Evolutionary conservation across 768 basidiomycete genomes (phyloP), one percentile per base, ranked within the genome.

Genomic region (Mrakia blollopis): DNA sequence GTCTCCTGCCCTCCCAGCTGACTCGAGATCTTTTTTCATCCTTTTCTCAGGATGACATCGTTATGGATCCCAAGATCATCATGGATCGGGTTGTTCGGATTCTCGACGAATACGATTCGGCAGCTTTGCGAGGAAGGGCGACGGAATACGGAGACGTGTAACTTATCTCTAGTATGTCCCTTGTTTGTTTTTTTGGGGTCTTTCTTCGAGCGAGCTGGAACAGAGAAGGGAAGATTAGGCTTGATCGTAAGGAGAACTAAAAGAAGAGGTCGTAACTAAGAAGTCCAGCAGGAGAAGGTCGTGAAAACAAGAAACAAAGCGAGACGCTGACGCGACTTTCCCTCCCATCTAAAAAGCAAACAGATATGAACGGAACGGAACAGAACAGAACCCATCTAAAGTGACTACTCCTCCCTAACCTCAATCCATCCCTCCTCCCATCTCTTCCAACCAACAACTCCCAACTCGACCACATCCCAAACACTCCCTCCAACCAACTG

Each of bases 361-460:
- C 44, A 44, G 39, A 14, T 44, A 44, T 1, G 44, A 44, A 44
- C 44, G 6, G 44, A 61, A 11, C 32, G 1, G 10, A 61, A 18
- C 18, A 57, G 54, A 13, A 30, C 60, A 9, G 14, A 28, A n/a
- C 10, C 10, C 6, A 11, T 37, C 62, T 16, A 61, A 9, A 21
- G n/a, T n/a, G n/a, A 37, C 37, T 39, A 65, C 63, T 65, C 63
- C 37, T 68, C 65, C 65, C 65, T 44, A 25, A 68, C 25, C 65
- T 68, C 65, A 18, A 68, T 37, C 65, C 65, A 35, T 11, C 65
- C 65, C 21, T 68, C 39, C 25, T 10, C 23, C 65, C 65, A 68
- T 25, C 65, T 68, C 23, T 23, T 41, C 65, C 65, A 68, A 21
- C 37, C 37, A 0, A 23, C 37, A 1, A 68, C 65, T 23, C 65